phyloP scores from a whole-genome alignment of 805 yeast genomes.

The Clavispora vitiphila region DNA sequence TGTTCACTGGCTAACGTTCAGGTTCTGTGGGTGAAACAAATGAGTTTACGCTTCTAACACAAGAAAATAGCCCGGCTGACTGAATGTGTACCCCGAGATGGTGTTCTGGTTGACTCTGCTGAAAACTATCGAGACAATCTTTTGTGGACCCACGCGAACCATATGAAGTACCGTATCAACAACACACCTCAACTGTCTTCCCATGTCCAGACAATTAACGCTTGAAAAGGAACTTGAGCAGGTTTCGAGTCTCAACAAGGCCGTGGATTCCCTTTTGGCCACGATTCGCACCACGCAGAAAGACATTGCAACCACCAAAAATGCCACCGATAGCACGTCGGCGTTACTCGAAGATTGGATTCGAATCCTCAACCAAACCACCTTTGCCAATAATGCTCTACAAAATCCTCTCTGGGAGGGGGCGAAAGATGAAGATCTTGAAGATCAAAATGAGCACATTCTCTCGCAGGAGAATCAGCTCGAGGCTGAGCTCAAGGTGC shows the following conservation, averaged over 20 bases:
- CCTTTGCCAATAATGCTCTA: constrained; percentile 40
- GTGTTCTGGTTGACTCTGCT: neutral
- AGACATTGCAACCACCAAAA: constrained; percentile 29
- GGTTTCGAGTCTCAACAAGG: constrained; percentile 26
- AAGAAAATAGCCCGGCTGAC: too few species aligned
- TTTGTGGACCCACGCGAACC: neutral
- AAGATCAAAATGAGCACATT: constrained; percentile 7
- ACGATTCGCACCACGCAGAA: constrained; percentile 23
- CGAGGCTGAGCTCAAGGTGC: constrained; percentile 18
- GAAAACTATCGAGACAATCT: neutral
- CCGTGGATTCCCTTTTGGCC: constrained; percentile 24
- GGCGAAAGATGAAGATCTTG: constrained; percentile 18
- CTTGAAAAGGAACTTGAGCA: constrained; percentile 20
- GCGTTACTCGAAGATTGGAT: constrained; percentile 56
- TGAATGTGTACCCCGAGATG: neutral
- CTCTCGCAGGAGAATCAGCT: constrained; percentile 19
- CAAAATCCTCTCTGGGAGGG: constrained; percentile 16
- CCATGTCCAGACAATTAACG: constrained; percentile 15
- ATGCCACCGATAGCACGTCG: constrained; percentile 44
- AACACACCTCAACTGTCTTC: neutral
- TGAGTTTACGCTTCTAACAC: too few species aligned
- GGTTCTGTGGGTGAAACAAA: too few species aligned
- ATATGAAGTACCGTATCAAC: neutral
- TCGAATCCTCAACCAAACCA: constrained; percentile 56
- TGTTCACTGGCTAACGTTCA: too few species aligned